Base-by-base conservation (phyloP, 2,329 filamentous ascomycete genomes). In the Xylaria sp. region DNA sequence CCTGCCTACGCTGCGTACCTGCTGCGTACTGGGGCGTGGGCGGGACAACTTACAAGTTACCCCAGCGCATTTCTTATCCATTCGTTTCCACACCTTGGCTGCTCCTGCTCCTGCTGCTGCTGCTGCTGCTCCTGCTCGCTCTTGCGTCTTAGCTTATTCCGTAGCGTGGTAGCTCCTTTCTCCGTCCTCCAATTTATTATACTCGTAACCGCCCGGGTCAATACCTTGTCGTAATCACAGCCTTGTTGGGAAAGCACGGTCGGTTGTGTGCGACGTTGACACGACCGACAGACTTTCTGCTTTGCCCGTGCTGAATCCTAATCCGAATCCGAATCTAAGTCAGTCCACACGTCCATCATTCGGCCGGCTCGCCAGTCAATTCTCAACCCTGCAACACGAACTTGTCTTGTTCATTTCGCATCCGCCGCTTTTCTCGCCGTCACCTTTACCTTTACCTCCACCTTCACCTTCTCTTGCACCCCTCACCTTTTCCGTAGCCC, bases 401-500 rank as follows among this genome's bases (percentile, higher is more conserved):
- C 37, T 42, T 9, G 9, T 42, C 11, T 13, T 42, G 37, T 42
- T 42, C 37, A 42, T 42, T 42, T 42, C 23, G 23, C 23, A 30
- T 30, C 23, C 23, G 23, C 23, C 23, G 23, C 23, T 30, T 30
- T 30, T 30, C 23, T 30, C 23, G 23, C 23, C 23, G 23, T 30
- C 23, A 30, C 23, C 23, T 30, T 30, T 30, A 30, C 23, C 23
- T 30, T 30, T 30, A 30, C 23, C 23, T 30, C 5, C 23, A 30
- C 23, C 23, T 30, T 9, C 37, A 10, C 37, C 37, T 10, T 42
- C 37, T 42, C 11, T 13, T 42, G 48, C 59, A 50, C 52, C 57
- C 59, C 53, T 54, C 59, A 54, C 46, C 47, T 55, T 53, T 57
- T 53, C 55, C 56, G 46, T 57, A 39, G 48, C 55, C 52, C 19